Evolutionary conservation across 345 rosid species (phyloP), one percentile per base, ranked within the genome.

Genomic region (Microcos paniculata): DNA sequence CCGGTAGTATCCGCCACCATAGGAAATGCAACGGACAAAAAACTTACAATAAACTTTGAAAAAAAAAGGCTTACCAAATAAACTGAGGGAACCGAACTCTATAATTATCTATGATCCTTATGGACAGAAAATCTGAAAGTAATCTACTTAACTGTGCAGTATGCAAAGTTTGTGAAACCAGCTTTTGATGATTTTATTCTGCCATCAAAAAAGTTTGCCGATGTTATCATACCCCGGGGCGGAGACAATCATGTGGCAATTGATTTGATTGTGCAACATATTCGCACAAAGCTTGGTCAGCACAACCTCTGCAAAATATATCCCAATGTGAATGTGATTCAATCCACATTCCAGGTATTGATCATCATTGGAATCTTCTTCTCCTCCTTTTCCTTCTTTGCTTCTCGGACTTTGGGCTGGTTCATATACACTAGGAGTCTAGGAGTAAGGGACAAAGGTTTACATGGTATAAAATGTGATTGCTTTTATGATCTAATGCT

Each of bases 101-200:
- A 3, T 8, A 1, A 57, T n/a, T 11, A 3, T 2, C 21, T 19
- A 18, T 6, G 30, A 35, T 35, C 38, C 64, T 26, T 13, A 28
- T 10, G 13, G 38, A 35, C 38, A 35, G 6, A 35, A 35, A 35
- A 35, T 35, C 38, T 35, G 2, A 2, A 6, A 35, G 38, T 35
- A 35, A 35, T 35, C 6, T 35, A 35, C 45, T 30, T 28, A 3
- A 28, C 14, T 11, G 6, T 65, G 51, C 92, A 93, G 96, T 93
- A 93, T 80, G 96, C 93, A 68, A 93, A 91, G 79, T 93, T 93
- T 88, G 98, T 93, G 70, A 93, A 93, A 85, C 98, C 98, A 45
- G 98, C 98, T 12, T 93, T 93, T 85, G 98, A 93, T 82, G 97
- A 93, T 77, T 93, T 93, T 85, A 88, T 93, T 78, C 87, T 90